phyloP scores from a whole-genome alignment of 352 stramenopile species.

The Globisporangium camurandrum region DNA sequence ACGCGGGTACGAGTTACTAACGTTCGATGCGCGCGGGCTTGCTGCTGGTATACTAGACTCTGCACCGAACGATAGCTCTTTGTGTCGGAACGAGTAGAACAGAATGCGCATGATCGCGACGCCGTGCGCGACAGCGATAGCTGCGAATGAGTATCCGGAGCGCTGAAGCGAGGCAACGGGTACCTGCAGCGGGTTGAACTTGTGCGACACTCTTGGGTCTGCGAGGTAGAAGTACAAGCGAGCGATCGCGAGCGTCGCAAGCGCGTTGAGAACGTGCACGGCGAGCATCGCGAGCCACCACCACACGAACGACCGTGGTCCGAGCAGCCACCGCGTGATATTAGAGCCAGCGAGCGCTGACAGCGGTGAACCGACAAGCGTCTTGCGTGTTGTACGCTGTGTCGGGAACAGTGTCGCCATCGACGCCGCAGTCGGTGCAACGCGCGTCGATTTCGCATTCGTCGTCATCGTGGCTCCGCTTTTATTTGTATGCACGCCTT shows the following conservation, averaged over 20 bases:
- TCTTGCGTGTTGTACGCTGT: no score
- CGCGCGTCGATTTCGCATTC: no score
- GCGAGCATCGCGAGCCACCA: not conserved
- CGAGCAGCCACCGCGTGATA: no score
- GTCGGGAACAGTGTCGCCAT: no score
- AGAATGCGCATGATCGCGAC: not conserved
- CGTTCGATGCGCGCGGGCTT: no score
- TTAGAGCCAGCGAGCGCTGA: no score
- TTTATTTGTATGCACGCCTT: no score
- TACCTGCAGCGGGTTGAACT: not conserved
- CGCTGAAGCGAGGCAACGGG: not conserved
- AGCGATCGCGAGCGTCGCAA: not conserved
- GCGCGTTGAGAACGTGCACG: not conserved
- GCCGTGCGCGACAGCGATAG: not conserved
- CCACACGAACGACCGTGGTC: not conserved
- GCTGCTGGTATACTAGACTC: not conserved
- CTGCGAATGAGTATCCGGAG: not conserved
- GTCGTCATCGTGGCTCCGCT: no score
- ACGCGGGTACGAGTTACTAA: not conserved
- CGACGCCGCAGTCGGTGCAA: no score
- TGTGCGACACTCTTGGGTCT: not conserved
- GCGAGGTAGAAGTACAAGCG: constrained; percentile 1
- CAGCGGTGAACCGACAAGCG: no score
- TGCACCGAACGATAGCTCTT: not conserved
- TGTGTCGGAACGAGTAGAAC: not conserved